Evolutionary conservation across 2,329 filamentous ascomycete species (phyloP), one percentile per base, ranked within the genome.

Genomic region (Sporothrix phasma): DNA sequence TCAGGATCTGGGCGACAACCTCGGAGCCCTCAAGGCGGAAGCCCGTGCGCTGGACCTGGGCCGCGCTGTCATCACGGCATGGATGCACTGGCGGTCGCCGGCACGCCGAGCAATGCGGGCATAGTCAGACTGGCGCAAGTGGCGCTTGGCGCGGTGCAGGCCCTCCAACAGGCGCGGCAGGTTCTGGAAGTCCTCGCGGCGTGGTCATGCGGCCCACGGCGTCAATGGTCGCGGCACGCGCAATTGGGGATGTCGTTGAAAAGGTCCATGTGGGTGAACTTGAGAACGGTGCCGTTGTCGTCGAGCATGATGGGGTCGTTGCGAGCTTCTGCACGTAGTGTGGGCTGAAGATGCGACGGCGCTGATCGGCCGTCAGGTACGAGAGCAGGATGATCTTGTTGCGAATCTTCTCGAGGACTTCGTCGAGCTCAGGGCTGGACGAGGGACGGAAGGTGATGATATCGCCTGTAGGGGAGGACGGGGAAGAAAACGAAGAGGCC

Each of bases 311-410:
- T 77, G 43, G 84, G 82, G 71, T 86, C 82, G 41, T 76, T 74
- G 65, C 80, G 74, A 88, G 79, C 65, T 73, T 73, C 67, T 78
- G 74, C 67, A 77, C 74, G 72, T 79, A 76, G 66, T 77, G 78
- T 15, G 71, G 67, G 65, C 77, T 75, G 74, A 79, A 81, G 69
- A 88, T 74, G 65, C 81, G 77, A 68, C 80, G 76, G 69, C 78
- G 80, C 74, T 88, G 81, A 60, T 75, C 73, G 31, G 71, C 64
- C 24, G 80, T 77, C 31, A 89, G 81, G 71, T 85, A 82, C 37
- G 79, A 74, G n/a, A 85, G 85, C 47, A 88, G 74, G 71, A 88
- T 81, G 72, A 86, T 79, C 68, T 81, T 81, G 53, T 79, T 74
- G 67, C 85, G 83, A 71, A 88, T 79, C 24, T 70, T 73, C 46